Percentiles rank a stretch among this genome's conserved stretches.
phyloP scores from a whole-genome alignment of 192 early-diverging fungal species.

The Jimgerdemannia flammicorona region DNA sequence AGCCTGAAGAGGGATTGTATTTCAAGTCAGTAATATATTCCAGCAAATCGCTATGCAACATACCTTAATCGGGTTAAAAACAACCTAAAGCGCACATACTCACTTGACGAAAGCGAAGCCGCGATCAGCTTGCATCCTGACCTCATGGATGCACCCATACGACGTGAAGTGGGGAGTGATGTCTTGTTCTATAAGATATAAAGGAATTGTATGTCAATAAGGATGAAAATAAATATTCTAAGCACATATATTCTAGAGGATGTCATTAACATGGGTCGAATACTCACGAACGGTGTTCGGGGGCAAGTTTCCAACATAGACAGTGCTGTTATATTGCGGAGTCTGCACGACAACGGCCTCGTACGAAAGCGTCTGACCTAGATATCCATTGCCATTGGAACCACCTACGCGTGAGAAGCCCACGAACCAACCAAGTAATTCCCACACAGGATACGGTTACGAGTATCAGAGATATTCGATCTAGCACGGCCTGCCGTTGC shows the following conservation, averaged over 20 bases:
- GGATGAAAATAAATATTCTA: neutral
- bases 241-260: too few relatives aligned
- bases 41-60: too few relatives aligned
- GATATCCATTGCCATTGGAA: conserved; percentile 17
- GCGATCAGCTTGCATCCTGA: conserved; percentile 85
- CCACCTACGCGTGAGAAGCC: neutral
- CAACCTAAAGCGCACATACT: conserved; percentile 5
- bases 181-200: conserved; percentile 51
- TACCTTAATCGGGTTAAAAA: too few relatives aligned
- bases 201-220: neutral
- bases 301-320: conserved; percentile 87
- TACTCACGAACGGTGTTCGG: conserved; percentile 69
- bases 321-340: conserved; percentile 80
- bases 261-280: too few relatives aligned
- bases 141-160: conserved; percentile 74
- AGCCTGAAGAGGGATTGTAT: too few relatives aligned
- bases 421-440: neutral
- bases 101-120: conserved; percentile 91
- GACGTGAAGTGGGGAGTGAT: conserved; percentile 69
- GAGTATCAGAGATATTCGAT: too few relatives aligned
- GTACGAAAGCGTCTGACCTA: conserved; percentile 52
- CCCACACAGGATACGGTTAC: too few relatives aligned
- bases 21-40: too few relatives aligned
- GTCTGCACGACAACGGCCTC: conserved; percentile 73
- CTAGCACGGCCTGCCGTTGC: too few relatives aligned